These are phyloP conservation scores for Talaromyces adpressus DNA, from an alignment of 495 filamentous ascomycete species.

Conservation along the genomic window DNA sequence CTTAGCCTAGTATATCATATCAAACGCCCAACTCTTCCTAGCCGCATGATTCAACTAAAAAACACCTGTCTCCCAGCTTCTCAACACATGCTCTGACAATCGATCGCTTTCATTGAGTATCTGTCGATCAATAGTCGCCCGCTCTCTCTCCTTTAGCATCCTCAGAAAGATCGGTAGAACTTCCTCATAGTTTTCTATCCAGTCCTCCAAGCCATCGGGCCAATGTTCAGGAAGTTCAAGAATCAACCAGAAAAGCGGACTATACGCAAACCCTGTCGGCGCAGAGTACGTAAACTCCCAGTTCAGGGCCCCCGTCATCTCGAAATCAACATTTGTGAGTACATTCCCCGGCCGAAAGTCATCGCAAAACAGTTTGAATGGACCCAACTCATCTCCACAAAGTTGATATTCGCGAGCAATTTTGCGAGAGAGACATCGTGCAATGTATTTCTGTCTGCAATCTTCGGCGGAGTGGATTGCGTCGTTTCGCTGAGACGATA, in stretches of 20 bases:
- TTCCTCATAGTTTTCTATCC: slow-evolving; percentile 7
- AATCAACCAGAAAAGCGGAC: slow-evolving; percentile 19
- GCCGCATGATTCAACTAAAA: slow-evolving; percentile 15
- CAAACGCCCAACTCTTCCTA: slow-evolving; percentile 13
- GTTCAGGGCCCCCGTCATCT: slow-evolving; percentile 14
- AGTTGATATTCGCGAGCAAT: slow-evolving; percentile 20
- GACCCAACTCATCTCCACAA: slow-evolving; percentile 12
- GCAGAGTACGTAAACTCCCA: slow-evolving; percentile 22
- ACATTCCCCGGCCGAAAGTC: slow-evolving; percentile 29
- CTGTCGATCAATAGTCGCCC: slow-evolving; percentile 10
- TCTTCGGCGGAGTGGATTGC: slow-evolving; percentile 27
- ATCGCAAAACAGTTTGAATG: slow-evolving; percentile 27
- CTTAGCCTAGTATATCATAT: slow-evolving; percentile 14
- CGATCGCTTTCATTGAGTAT: slow-evolving; percentile 9
- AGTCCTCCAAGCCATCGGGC: slow-evolving; percentile 3
- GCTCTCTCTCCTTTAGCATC: slow-evolving; percentile 10
- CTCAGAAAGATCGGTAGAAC: slow-evolving; percentile 11
- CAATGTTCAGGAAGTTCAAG: slow-evolving; percentile 16
- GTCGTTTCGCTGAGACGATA: slow-evolving; percentile 35
- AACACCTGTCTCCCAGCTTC: slow-evolving; percentile 16
- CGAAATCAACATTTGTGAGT: slow-evolving; percentile 17
- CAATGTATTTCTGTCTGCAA: slow-evolving; percentile 33
- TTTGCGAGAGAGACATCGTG: slow-evolving; percentile 27
- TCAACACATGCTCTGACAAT: slow-evolving; percentile 14
- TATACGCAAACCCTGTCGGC: slow-evolving; percentile 17